These are phyloP conservation scores for Pelargonium cotyledonis DNA, from an alignment of 441 rosid species.

Conservation along the genomic window DNA sequence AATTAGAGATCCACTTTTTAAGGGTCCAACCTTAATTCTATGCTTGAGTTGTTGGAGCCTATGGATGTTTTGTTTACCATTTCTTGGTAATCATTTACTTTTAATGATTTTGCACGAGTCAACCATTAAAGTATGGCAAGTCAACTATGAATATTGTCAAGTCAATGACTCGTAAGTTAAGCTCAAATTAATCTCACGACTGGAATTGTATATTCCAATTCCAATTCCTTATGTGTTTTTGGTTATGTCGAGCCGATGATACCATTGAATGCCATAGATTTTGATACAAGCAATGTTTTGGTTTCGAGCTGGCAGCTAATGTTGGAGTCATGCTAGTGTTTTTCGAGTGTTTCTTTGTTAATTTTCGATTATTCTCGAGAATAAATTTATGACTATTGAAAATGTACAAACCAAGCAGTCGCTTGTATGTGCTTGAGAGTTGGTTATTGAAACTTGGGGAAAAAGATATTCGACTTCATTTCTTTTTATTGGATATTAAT, in stretches of 20 bases:
- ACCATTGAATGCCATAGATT: background rate
- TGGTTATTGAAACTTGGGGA: too few species aligned
- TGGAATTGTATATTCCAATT: too few species aligned
- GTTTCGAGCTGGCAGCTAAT: background rate
- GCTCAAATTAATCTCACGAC: background rate
- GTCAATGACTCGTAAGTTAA: background rate
- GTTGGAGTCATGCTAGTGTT: too few species aligned
- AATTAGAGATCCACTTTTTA: background rate
- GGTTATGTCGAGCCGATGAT: background rate
- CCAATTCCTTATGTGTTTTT: background rate
- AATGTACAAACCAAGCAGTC: too few species aligned
- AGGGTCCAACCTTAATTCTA: background rate
- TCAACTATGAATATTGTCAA: background rate
- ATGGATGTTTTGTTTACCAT: too few species aligned
- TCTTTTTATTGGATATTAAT: too few species aligned
- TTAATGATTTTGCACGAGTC: background rate
- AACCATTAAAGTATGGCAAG: background rate
- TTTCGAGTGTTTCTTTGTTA: too few species aligned
- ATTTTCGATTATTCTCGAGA: too few species aligned
- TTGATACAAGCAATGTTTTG: background rate
- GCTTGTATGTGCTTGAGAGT: too few species aligned
- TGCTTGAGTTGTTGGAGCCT: background rate
- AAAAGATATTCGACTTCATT: too few species aligned
- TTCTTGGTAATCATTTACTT: too few species aligned
- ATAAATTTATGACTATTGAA: too few species aligned